Percentiles rank a stretch among this genome's conserved stretches.
Conservation (phyloP, 225 moss, liverwort and hornwort genomes). For the Marchantia polymorpha region DNA sequence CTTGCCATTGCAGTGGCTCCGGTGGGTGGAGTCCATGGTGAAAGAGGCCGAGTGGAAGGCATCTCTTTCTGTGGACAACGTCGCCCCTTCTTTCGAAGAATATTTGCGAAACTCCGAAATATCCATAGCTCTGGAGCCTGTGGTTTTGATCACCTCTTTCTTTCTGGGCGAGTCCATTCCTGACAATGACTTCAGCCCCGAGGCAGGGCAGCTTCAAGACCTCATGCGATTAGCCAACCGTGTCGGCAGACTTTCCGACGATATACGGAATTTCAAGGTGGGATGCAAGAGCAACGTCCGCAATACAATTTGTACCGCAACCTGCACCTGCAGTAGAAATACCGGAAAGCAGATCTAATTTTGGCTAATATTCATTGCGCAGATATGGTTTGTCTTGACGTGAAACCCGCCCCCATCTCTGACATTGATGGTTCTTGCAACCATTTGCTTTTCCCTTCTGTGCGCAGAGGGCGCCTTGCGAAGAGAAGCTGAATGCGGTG, state of each 20-base stretch:
- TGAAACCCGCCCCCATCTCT: neutral
- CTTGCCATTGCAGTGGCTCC: constrained; percentile 46
- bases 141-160: constrained; percentile 41
- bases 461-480: constrained; percentile 54
- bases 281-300: neutral
- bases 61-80: constrained; percentile 18
- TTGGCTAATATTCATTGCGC: neutral
- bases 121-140: constrained; percentile 44
- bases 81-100: constrained; percentile 39
- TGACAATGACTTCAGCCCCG: constrained; percentile 28
- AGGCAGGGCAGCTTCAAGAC: constrained; percentile 37
- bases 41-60: constrained; percentile 64
- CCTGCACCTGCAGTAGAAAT: constrained; percentile 2
- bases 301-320: too few species aligned
- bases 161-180: constrained; percentile 46
- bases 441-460: neutral
- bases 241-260: constrained; percentile 21
- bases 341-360: neutral
- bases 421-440: neutral
- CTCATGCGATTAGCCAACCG: constrained; percentile 34
- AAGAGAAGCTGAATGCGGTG: constrained; percentile 53
- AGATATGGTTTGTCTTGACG: neutral
- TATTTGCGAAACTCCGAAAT: constrained; percentile 42
- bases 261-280: constrained; percentile 21
- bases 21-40: constrained; percentile 43